Conservation (phyloP, 2,329 filamentous ascomycete species). For the Ophiostoma himal-ulmi region DNA sequence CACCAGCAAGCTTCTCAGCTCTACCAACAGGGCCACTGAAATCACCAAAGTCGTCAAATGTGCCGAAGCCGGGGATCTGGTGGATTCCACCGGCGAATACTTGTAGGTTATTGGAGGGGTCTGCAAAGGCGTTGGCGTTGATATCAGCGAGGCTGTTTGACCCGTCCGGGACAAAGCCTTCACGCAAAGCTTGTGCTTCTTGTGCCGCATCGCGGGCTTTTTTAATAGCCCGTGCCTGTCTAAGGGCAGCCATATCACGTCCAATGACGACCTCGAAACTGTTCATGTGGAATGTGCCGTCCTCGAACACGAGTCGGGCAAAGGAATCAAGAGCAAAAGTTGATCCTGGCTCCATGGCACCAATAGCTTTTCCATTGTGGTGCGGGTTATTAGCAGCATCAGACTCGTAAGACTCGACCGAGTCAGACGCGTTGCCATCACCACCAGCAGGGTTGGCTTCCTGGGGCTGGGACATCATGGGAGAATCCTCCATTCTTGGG, state of each 20-base stretch:
- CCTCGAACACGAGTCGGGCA: constrained; percentile 61
- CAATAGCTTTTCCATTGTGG: background rate
- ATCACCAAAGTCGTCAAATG: background rate
- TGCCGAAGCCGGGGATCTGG: constrained; percentile 3
- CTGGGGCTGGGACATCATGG: background rate
- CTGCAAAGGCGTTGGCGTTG: constrained; percentile 39
- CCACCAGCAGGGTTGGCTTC: background rate
- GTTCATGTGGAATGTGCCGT: constrained; percentile 74
- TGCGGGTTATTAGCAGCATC: background rate
- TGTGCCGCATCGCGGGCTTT: constrained; percentile 30
- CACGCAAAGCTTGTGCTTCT: background rate
- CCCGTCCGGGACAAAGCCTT: constrained; percentile 25
- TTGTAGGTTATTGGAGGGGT: background rate
- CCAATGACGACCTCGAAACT: constrained; percentile 67
- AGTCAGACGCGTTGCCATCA: constrained; percentile 12
- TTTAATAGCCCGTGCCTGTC: constrained; percentile 46
- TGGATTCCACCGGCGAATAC: constrained; percentile 8
- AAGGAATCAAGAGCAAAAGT: constrained; percentile 44
- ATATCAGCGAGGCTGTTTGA: constrained; percentile 41
- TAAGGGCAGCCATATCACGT: constrained; percentile 58
- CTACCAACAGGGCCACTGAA: constrained; percentile 24
- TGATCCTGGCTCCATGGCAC: background rate
- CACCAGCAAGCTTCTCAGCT: constrained; percentile 38
- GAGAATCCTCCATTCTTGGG: background rate
- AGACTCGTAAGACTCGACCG: constrained; percentile 6